Conservation (phyloP, 208 protist species). For the Leishmania aethiopica region DNA sequence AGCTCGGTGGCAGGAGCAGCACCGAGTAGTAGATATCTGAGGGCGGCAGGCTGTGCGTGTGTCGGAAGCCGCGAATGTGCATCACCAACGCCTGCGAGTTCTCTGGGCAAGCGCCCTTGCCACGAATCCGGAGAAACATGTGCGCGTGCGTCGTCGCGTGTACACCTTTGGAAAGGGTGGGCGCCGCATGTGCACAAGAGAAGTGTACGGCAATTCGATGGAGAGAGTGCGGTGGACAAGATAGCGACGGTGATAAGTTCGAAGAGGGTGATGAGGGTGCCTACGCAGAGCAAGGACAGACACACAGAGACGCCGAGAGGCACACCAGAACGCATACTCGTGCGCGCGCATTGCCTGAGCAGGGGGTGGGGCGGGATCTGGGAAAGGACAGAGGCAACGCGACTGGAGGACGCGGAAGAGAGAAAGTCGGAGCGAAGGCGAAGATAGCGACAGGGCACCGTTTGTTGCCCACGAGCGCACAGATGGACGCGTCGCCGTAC, state of each 20-base stretch:
- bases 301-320: not conserved
- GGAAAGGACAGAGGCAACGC: not conserved
- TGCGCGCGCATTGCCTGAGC: not conserved
- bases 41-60: conserved; percentile 53
- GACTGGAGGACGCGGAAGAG: not conserved
- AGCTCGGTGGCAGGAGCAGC: not conserved
- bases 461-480: not conserved
- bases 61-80: conserved; percentile 78
- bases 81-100: conserved; percentile 84
- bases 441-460: not conserved
- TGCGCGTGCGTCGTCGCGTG: not conserved
- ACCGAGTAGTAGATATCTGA: conserved; percentile 6
- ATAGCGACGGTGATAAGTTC: not conserved
- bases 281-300: not conserved
- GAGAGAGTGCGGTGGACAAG: not conserved
- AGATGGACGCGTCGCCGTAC: not conserved
- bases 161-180: not conserved
- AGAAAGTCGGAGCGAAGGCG: not conserved
- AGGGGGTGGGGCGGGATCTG: not conserved
- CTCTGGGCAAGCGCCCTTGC: conserved; percentile 76
- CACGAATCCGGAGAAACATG: conserved; percentile 86
- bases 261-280: not conserved
- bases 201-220: not conserved
- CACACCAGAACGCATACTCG: not conserved
- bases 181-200: not conserved